A percentile compares a stretch with the other conserved stretches of the same genome.
These are phyloP conservation scores for Monosporascus sp. DNA, from an alignment of 2,329 filamentous ascomycete species.

Conservation along the genomic window DNA sequence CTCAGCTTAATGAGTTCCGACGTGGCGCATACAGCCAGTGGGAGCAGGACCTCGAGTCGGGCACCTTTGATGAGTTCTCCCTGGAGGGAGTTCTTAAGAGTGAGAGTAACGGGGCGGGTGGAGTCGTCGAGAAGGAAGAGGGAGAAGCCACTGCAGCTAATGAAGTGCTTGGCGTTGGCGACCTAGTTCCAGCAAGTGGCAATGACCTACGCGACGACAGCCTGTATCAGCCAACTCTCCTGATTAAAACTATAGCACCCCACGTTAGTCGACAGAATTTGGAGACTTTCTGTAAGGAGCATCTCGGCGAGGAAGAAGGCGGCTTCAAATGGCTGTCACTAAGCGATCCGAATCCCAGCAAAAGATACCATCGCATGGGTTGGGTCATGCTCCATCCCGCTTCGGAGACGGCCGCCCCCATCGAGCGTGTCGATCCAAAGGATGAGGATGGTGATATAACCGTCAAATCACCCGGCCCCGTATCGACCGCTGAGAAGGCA, in stretches of 20 bases:
- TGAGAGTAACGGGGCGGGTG: conserved; percentile 82
- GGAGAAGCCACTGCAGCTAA: conserved; percentile 88
- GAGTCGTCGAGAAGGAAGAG: conserved; percentile 87
- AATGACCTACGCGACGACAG: conserved; percentile 88
- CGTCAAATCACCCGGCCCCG: conserved; percentile 41
- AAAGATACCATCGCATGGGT: conserved; percentile 94
- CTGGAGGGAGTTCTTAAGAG: conserved; percentile 91
- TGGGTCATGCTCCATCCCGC: conserved; percentile 94
- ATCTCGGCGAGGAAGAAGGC: conserved; percentile 83
- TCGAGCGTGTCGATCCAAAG: conserved; percentile 68
- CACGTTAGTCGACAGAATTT: conserved; percentile 92
- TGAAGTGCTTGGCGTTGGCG: conserved; percentile 87
- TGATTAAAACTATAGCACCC: conserved; percentile 97
- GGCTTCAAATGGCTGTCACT: conserved; percentile 95
- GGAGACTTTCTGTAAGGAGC: conserved; percentile 90
- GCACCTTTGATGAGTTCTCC: conserved; percentile 89
- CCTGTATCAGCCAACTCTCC: conserved; percentile 79
- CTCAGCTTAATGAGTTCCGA: conserved; percentile 74
- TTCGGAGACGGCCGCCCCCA: conserved; percentile 57
- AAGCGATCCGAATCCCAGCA: conserved; percentile 93
- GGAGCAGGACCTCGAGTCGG: conserved; percentile 79
- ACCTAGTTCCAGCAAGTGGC: conserved; percentile 76
- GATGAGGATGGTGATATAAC: conserved; percentile 60
- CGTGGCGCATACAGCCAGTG: conserved; percentile 76
- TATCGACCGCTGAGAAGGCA: conserved; percentile 73